phyloP scores from a whole-genome alignment of 2,329 filamentous ascomycete species.

The Cladosporium sp. region DNA sequence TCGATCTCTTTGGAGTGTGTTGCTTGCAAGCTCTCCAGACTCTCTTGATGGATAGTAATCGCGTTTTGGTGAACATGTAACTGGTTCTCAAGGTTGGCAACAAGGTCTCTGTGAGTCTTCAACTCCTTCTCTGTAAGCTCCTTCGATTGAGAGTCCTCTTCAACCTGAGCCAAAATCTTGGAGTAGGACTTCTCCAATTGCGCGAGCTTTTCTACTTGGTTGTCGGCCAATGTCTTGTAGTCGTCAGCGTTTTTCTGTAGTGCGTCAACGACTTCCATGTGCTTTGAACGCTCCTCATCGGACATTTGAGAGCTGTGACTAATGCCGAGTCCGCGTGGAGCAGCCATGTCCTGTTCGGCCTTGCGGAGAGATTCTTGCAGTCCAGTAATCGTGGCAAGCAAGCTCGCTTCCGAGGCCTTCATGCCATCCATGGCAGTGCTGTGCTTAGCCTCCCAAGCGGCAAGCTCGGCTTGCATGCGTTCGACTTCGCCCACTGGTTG shows the following conservation, averaged over 20 bases:
- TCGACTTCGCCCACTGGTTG: conserved; percentile 18
- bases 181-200: conserved; percentile 73
- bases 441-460: conserved; percentile 75
- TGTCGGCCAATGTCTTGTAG: conserved; percentile 72
- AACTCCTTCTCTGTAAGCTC: conserved; percentile 57
- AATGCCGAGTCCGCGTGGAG: conserved; percentile 18
- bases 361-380: conserved; percentile 60
- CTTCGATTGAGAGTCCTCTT: conserved; percentile 63
- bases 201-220: conserved; percentile 67
- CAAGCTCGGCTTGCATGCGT: conserved; percentile 70
- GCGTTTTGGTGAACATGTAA: conserved; percentile 57
- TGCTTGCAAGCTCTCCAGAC: conserved; percentile 54
- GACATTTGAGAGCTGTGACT: conserved; percentile 28
- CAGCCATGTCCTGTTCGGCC: background rate
- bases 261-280: conserved; percentile 55
- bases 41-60: conserved; percentile 55
- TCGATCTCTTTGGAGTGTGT: conserved; percentile 59
- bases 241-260: conserved; percentile 76
- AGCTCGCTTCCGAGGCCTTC: conserved; percentile 69
- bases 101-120: conserved; percentile 51
- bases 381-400: conserved; percentile 70
- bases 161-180: conserved; percentile 65
- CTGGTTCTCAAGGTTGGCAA: conserved; percentile 58
- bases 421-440: conserved; percentile 68
- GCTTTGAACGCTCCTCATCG: conserved; percentile 43